These are phyloP conservation scores for Lotus japonicus DNA, from an alignment of 306 rosid genomes.

Conservation along the genomic window DNA sequence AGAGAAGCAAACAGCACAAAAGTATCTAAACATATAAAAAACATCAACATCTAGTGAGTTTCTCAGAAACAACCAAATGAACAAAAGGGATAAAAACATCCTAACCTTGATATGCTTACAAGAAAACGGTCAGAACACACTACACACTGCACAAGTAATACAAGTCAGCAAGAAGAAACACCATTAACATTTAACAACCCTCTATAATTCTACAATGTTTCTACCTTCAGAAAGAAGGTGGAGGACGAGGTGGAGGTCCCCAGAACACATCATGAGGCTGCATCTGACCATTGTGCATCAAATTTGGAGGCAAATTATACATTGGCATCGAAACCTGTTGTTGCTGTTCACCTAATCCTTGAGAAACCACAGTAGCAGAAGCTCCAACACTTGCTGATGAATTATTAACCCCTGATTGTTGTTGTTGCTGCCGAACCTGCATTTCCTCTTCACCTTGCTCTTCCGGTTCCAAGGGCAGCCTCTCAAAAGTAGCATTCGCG, in stretches of 20 bases:
- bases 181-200: neutral
- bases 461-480: slow-evolving; percentile 53
- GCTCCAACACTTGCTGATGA: slow-evolving; percentile 20
- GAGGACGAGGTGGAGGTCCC: slow-evolving; percentile 63
- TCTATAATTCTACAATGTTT: no score
- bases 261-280: slow-evolving; percentile 62
- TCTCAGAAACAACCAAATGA: slow-evolving; percentile 18
- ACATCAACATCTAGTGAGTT: neutral
- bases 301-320: slow-evolving; percentile 60
- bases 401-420: slow-evolving; percentile 40
- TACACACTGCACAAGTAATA: slow-evolving; percentile 28
- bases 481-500: slow-evolving; percentile 63
- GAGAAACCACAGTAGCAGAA: slow-evolving; percentile 7
- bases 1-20: slow-evolving; percentile 19
- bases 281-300: slow-evolving; percentile 62
- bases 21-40: neutral
- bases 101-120: slow-evolving; percentile 27
- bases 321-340: slow-evolving; percentile 43
- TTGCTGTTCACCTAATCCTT: slow-evolving; percentile 35
- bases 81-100: neutral
- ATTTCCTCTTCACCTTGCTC: slow-evolving; percentile 44
- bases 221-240: slow-evolving; percentile 48
- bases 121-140: slow-evolving; percentile 33
- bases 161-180: slow-evolving; percentile 26
- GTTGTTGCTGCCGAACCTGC: slow-evolving; percentile 38